These are phyloP conservation scores for Ustilago lituana DNA, from an alignment of 1,284 basidiomycete genomes.

Conservation along the genomic window DNA sequence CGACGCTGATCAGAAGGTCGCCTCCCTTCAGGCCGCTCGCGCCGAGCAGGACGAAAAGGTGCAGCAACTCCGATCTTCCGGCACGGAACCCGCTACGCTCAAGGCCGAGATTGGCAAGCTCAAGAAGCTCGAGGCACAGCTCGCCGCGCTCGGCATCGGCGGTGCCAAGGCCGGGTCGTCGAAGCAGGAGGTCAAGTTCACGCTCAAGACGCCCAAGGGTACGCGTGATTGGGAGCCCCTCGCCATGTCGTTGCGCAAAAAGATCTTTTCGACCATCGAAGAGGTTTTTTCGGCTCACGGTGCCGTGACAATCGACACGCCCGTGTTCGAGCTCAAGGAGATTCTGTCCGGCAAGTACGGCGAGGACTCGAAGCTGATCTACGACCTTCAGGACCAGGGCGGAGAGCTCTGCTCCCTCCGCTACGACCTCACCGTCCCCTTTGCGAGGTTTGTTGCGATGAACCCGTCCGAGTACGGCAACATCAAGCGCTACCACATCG, in stretches of 20 bases:
- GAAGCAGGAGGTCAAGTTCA: constrained; percentile 56
- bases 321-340: constrained; percentile 97
- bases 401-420: constrained; percentile 93
- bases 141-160: constrained; percentile 45
- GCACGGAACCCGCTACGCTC: constrained; percentile 45
- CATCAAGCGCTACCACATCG: constrained; percentile 94
- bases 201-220: constrained; percentile 74
- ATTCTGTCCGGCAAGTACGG: constrained; percentile 84
- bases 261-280: constrained; percentile 89
- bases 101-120: constrained; percentile 52
- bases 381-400: constrained; percentile 98
- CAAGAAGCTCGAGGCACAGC: constrained; percentile 53
- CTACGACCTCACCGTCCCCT: constrained; percentile 94
- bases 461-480: constrained; percentile 76
- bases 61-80: constrained; percentile 47
- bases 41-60: constrained; percentile 58
- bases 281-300: constrained; percentile 89
- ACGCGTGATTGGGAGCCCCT: constrained; percentile 93
- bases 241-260: constrained; percentile 91
- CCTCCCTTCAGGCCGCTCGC: constrained; percentile 43
- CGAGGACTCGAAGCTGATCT: constrained; percentile 97
- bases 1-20: constrained; percentile 25
- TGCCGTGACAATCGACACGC: constrained; percentile 92
- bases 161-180: constrained; percentile 30
- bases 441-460: constrained; percentile 96